Evolutionary conservation across 768 basidiomycete genomes (phyloP).

Genomic region (Auriculariales sp.): DNA sequence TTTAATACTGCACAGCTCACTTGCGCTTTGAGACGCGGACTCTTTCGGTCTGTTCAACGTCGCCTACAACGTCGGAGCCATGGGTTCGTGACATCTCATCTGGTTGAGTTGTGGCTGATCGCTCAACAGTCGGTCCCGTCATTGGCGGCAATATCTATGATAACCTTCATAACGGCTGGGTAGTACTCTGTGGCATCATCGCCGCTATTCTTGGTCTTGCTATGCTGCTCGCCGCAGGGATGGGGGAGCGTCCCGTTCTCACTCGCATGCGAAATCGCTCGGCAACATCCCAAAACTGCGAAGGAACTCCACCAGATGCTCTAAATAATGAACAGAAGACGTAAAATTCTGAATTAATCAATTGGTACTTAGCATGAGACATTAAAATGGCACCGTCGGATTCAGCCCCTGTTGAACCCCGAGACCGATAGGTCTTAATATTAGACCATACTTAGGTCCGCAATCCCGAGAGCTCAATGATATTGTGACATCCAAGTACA

Average conservation of each 20-base stretch:
- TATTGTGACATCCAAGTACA: too few species aligned
- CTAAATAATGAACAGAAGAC: too few species aligned
- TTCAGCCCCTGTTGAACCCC: too few species aligned
- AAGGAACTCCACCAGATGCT: too few species aligned
- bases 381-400: too few species aligned
- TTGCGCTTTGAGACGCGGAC: conserved; percentile 41
- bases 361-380: too few species aligned
- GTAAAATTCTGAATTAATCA: too few species aligned
- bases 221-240: conserved; percentile 28
- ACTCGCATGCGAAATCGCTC: too few species aligned
- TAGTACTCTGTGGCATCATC: conserved; percentile 36
- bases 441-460: too few species aligned
- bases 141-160: conserved; percentile 63
- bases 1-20: conserved; percentile 1
- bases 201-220: conserved; percentile 26
- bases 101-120: not conserved
- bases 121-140: conserved; percentile 44
- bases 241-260: conserved; percentile 32
- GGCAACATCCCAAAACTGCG: too few species aligned
- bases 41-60: conserved; percentile 65
- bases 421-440: too few species aligned
- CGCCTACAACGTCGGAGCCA: conserved; percentile 49
- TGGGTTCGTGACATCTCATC: conserved; percentile 32
- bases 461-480: too few species aligned
- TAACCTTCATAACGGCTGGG: conserved; percentile 42